Conservation (phyloP, 106 monocot genomes). For the Dendrobium catenatum region DNA sequence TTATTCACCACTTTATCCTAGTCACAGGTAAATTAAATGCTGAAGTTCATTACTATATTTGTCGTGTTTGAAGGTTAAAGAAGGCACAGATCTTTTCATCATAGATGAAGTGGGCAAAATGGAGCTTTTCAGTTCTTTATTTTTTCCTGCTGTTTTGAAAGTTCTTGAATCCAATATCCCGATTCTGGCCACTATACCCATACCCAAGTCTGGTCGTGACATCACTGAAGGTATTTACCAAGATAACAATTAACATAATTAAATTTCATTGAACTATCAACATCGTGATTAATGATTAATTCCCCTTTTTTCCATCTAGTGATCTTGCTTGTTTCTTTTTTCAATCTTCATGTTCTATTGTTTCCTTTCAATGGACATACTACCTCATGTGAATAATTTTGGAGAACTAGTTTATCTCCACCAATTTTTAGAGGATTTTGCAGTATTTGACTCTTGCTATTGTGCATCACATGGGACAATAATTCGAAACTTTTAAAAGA, state of each 20-base stretch:
- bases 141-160: conserved; percentile 73
- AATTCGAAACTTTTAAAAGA: too few species aligned
- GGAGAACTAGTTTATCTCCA: too few species aligned
- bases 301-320: neutral
- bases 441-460: too few species aligned
- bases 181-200: conserved; percentile 71
- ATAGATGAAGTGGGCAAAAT: conserved; percentile 98
- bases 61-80: conserved; percentile 47
- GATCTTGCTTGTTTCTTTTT: neutral
- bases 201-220: conserved; percentile 59
- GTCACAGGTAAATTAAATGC: neutral
- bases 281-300: too few species aligned
- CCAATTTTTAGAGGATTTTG: too few species aligned
- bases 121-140: conserved; percentile 78
- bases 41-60: neutral
- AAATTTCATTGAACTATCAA: too few species aligned
- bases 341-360: neutral
- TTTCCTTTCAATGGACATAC: neutral
- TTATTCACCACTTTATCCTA: neutral
- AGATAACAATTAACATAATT: neutral
- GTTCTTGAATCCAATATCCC: conserved; percentile 77
- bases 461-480: too few species aligned
- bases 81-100: conserved; percentile 70
- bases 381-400: neutral
- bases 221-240: conserved; percentile 62